A percentile compares a stretch with the other conserved stretches of the same genome.
Conservation (phyloP, 2,329 filamentous ascomycete genomes). For the Colletotrichum sansevieriae region DNA sequence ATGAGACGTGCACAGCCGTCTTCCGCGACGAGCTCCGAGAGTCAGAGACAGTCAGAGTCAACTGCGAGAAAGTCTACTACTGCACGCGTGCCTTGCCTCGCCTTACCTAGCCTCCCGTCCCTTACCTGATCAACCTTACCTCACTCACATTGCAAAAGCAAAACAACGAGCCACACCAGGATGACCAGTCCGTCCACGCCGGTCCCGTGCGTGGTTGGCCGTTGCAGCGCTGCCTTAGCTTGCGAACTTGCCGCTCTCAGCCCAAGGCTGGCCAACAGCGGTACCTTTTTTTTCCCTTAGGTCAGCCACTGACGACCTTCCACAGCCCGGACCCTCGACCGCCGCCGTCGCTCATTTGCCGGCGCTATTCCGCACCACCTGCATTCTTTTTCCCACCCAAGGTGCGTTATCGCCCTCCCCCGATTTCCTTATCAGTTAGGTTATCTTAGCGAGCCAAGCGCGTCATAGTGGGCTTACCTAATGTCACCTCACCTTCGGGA, state of each 20-base stretch:
- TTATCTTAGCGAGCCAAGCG: neutral
- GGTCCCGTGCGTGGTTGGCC: slow-evolving; percentile 14
- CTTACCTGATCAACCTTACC: too few species aligned
- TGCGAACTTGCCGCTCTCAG: neutral
- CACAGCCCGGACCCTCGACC: slow-evolving; percentile 19
- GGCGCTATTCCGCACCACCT: slow-evolving; percentile 10
- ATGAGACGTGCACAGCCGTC: slow-evolving; percentile 39
- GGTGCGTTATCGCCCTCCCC: neutral
- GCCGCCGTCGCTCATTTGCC: slow-evolving; percentile 16
- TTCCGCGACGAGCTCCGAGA: slow-evolving; percentile 33
- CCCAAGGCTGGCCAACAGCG: neutral
- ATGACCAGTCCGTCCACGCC: slow-evolving; percentile 7
- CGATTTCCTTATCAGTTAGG: slow-evolving; percentile 3
- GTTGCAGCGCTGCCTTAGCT: slow-evolving; percentile 24
- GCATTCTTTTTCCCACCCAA: neutral
- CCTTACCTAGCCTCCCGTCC: too few species aligned
- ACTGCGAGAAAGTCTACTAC: neutral
- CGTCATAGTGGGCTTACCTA: slow-evolving; percentile 26
- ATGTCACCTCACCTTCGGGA: neutral
- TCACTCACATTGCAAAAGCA: too few species aligned
- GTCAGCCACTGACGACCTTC: slow-evolving; percentile 20
- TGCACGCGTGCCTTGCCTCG: too few species aligned
- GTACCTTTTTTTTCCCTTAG: neutral
- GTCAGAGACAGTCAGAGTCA: slow-evolving; percentile 25
- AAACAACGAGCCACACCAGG: neutral